Percentiles rank a stretch among this genome's conserved stretches.
Evolutionary conservation across 169 alveolate species (phyloP).

Genomic region (Cryptosporidium muris): DNA sequence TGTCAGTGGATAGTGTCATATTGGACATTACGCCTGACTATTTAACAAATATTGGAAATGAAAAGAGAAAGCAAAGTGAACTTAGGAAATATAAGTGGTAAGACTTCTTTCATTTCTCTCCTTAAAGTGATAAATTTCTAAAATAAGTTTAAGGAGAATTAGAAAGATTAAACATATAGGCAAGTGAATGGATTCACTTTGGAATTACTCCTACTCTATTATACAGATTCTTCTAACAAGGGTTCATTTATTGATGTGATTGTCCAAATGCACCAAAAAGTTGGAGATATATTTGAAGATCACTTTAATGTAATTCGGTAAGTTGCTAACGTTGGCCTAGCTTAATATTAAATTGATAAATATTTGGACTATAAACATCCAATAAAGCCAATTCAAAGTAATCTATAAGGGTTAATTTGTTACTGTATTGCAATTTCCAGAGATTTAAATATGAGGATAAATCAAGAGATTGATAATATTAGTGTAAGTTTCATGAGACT

Average conservation of each 20-base stretch:
- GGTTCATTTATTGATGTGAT: constrained; percentile 58
- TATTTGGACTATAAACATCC: background rate
- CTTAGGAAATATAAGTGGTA: too few species aligned
- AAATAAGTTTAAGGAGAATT: constrained; percentile 7
- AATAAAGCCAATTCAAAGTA: background rate
- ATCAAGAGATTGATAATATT: constrained; percentile 63
- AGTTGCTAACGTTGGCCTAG: background rate
- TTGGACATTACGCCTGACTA: too few species aligned
- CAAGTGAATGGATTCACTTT: background rate
- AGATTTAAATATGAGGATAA: constrained; percentile 50
- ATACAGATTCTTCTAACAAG: background rate
- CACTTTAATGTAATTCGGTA: constrained; percentile 58
- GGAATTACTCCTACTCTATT: too few species aligned
- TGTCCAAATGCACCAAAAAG: constrained; percentile 56
- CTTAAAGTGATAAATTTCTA: too few species aligned
- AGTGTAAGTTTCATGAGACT: constrained; percentile 19
- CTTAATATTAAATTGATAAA: background rate
- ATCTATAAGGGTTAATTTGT: background rate
- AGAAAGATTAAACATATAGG: background rate
- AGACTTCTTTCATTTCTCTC: too few species aligned
- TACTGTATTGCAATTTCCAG: constrained; percentile 3
- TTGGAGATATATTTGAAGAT: constrained; percentile 40
- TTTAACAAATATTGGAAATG: too few species aligned
- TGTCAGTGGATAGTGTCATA: too few species aligned
- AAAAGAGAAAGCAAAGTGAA: too few species aligned